Evolutionary conservation across 305 asterid species (phyloP), one percentile per base, ranked within the genome.

Genomic region (Striga hermonthica): DNA sequence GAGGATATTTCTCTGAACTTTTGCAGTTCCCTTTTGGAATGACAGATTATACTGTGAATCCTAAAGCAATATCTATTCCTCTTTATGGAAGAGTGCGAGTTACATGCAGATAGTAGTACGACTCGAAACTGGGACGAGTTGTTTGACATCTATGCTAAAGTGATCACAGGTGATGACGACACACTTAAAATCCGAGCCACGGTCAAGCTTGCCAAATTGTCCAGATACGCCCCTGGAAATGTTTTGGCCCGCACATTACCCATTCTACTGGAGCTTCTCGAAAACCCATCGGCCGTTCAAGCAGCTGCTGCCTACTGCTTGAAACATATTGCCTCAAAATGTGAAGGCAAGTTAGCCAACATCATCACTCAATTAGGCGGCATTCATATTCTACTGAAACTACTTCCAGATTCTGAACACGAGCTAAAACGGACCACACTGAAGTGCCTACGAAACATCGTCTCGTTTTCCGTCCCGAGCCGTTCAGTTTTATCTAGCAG

Each of bases 231-330:
- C 50, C 94, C 90, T 59, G 88, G 77, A 73, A 56, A 67, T 71
- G 48, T 82, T 66, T 62, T 86, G 71, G 74, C 65, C 41, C 75
- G 64, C 44, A 60, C 75, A 0, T 78, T 84, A 57, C 90, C 88
- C 3, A 65, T 77, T 58, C 59, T 86, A 15, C 74, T 80, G 52
- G 79, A 79, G 71, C 81, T 80, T 68, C 83, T 86, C 11, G 16
- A 48, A 61, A 74, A 76, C 9, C 79, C 82, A n/a, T 22, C 37
- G 15, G 70, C 68, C 10, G 62, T 80, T 59, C 83, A 63, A 37
- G 83, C 71, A 84, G 87, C 83, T 6, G 60, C 85, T 61, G 86
- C 72, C 53, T 74, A 74, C 79, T 79, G 88, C 78, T 71, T 86
- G 70, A 82, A 74, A 71, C 71, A 79, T 71, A 69, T 84, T 75